A percentile compares a stretch with the other conserved stretches of the same genome.
Conservation (phyloP, 2,329 filamentous ascomycete species). For the Cordyceps militaris region DNA sequence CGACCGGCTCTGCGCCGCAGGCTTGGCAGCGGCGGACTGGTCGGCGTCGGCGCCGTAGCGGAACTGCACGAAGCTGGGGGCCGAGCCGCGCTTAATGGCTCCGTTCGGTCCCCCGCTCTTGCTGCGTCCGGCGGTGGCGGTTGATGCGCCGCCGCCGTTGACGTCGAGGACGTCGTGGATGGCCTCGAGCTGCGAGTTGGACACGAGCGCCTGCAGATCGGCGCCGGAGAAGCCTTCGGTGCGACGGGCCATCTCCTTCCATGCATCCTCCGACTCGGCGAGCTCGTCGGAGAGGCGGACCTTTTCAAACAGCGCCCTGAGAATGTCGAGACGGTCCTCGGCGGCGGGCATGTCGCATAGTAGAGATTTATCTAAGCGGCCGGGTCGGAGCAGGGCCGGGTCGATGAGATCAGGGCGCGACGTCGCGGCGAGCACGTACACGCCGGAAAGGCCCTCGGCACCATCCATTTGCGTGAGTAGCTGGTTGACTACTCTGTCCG, state of each 20-base stretch:
- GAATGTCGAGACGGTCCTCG: constrained; percentile 81
- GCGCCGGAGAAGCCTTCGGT: constrained; percentile 92
- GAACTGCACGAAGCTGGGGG: constrained; percentile 70
- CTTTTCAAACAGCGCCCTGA: constrained; percentile 75
- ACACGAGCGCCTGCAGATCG: constrained; percentile 88
- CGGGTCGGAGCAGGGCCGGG: constrained; percentile 82
- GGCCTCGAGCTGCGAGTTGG: constrained; percentile 93
- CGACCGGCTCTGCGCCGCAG: constrained; percentile 42
- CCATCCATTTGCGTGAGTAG: constrained; percentile 98
- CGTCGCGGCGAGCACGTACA: constrained; percentile 94
- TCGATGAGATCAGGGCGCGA: constrained; percentile 92
- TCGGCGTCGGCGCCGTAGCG: constrained; percentile 61
- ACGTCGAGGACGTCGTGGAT: constrained; percentile 80
- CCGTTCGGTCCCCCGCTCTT: constrained; percentile 30
- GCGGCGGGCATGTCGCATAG: constrained; percentile 80
- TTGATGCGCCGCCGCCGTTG: constrained; percentile 43
- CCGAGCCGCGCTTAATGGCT: constrained; percentile 22
- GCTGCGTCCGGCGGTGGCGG: constrained; percentile 23
- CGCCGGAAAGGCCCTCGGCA: constrained; percentile 86
- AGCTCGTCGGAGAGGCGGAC: constrained; percentile 66
- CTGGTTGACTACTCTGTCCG: constrained; percentile 96
- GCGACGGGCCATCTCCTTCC: constrained; percentile 67
- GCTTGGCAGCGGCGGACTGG: constrained; percentile 31
- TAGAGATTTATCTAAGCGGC: constrained; percentile 86
- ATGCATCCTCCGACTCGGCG: constrained; percentile 43